phyloP scores from a whole-genome alignment of 2,329 filamentous ascomycete genomes.

The Xylariaceae sp. region DNA sequence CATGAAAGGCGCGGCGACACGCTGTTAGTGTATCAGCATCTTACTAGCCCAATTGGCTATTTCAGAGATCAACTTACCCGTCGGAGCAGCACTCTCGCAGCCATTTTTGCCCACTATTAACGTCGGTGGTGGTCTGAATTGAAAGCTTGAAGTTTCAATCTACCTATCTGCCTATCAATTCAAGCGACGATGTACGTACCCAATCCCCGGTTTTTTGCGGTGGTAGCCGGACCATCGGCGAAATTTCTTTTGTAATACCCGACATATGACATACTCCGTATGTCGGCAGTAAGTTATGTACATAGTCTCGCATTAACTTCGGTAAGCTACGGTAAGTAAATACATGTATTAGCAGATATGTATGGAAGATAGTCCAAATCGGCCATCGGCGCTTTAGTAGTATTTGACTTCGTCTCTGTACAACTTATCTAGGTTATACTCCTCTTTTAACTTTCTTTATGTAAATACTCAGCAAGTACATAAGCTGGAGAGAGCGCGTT shows the following conservation, averaged over 20 bases:
- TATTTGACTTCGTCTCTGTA: neutral
- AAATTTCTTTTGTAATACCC: constrained; percentile 16
- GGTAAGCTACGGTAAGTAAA: no score
- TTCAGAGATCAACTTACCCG: constrained; percentile 45
- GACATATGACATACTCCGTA: neutral
- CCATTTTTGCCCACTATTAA: constrained; percentile 60
- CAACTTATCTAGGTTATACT: no score
- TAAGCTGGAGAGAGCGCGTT: neutral
- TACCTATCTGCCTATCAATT: neutral
- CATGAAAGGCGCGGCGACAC: constrained; percentile 59
- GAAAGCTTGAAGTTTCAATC: constrained; percentile 18
- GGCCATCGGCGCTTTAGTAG: no score
- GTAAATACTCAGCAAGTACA: neutral
- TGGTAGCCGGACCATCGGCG: constrained; percentile 33
- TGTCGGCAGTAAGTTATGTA: no score
- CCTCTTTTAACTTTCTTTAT: neutral
- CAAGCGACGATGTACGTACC: constrained; percentile 19
- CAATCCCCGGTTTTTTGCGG: constrained; percentile 29
- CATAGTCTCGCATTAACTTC: no score
- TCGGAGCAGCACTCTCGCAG: constrained; percentile 61
- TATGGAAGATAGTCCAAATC: no score
- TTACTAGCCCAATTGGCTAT: constrained; percentile 12
- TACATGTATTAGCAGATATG: no score
- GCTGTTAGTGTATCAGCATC: constrained; percentile 36
- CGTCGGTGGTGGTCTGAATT: constrained; percentile 21